Base-by-base conservation (phyloP, 306 rosid species). In the Gillenia trifoliata region DNA sequence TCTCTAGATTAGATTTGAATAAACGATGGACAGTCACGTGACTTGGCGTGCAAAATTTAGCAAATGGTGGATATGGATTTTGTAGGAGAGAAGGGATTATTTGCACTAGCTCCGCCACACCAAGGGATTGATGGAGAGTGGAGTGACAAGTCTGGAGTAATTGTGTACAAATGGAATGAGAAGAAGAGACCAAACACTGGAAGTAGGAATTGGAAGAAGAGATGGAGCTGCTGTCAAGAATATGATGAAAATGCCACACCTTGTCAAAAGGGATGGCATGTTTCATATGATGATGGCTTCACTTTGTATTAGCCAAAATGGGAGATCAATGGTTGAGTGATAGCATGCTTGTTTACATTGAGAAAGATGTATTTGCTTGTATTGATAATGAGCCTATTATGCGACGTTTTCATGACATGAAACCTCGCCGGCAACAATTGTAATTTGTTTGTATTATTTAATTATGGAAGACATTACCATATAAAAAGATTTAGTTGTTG, bases 61-160 rank as follows among this genome's bases (percentile, higher is more conserved):
- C 20, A 0, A 45, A 45, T 45, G 7, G 20, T 45, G 43, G 5
- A 30, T 30, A 38, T 38, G 12, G 11, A 6, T 70, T 70, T 3
- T 33, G 64, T 70, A 88, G 90, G 91, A 50, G 96, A 92, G 70
- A 92, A 77, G 64, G 96, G 96, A 15, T 33, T 92, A 33, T 84
- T 81, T 85, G 80, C 94, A 50, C 11, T 87, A 70, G 85, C 91
- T 49, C 92, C 92, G 25, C 92, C 91, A 5, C 98, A 90, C 91
- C 92, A 92, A 78, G 98, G 98, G 75, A 88, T 92, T 62, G 98
- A 87, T 77, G 96, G 94, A 40, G 92, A 92, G 45, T 92, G 92
- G 96, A 88, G 81, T 56, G 96, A 90, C 10, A 64, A 77, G 55
- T 88, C 98, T 17, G 92, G 98, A 30, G 94, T 88, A 10, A 90